Evolutionary conservation across 2,329 filamentous ascomycete genomes (phyloP).

Genomic region (Calycina marina): DNA sequence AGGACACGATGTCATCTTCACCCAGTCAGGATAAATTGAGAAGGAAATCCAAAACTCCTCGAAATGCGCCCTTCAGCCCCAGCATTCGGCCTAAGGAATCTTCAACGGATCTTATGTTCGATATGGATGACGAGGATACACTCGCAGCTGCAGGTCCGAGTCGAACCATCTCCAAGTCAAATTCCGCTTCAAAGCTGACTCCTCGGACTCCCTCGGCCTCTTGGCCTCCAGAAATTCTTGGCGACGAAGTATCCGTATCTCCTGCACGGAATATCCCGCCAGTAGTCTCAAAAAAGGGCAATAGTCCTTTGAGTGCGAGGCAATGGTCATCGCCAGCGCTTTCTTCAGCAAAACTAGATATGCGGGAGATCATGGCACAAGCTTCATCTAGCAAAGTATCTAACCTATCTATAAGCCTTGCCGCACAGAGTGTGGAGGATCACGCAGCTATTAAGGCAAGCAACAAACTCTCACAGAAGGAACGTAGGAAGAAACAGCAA

Average conservation of each 20-base stretch:
- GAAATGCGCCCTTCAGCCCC: conserved; percentile 49
- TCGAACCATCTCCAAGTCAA: conserved; percentile 3
- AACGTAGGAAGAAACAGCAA: conserved; percentile 72
- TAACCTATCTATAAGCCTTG: conserved; percentile 36
- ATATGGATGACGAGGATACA: conserved; percentile 60
- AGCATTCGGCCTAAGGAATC: conserved; percentile 54
- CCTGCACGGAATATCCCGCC: conserved; percentile 2
- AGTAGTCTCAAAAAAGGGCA: conserved; percentile 4
- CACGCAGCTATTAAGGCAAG: conserved; percentile 25
- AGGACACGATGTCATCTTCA: conserved; percentile 35
- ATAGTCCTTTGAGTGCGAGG: no score
- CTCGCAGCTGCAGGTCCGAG: conserved; percentile 7
- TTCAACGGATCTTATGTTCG: conserved; percentile 69
- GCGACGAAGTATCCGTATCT: conserved; percentile 3
- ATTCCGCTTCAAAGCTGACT: conserved; percentile 3
- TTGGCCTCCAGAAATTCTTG: conserved; percentile 9
- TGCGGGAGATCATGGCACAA: conserved; percentile 79
- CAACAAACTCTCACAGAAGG: conserved; percentile 73
- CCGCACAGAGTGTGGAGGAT: conserved; percentile 30
- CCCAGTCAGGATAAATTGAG: conserved; percentile 27
- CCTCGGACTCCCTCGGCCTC: conserved; percentile 1
- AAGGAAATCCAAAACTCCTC: conserved; percentile 30
- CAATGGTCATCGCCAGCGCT: conserved; percentile 21
- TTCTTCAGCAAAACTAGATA: conserved; percentile 24
- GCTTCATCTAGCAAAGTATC: conserved; percentile 34